Percentiles rank a stretch among this genome's conserved stretches.
Evolutionary conservation across 768 basidiomycete genomes (phyloP).

Genomic region (Phanerochaete carnosa): DNA sequence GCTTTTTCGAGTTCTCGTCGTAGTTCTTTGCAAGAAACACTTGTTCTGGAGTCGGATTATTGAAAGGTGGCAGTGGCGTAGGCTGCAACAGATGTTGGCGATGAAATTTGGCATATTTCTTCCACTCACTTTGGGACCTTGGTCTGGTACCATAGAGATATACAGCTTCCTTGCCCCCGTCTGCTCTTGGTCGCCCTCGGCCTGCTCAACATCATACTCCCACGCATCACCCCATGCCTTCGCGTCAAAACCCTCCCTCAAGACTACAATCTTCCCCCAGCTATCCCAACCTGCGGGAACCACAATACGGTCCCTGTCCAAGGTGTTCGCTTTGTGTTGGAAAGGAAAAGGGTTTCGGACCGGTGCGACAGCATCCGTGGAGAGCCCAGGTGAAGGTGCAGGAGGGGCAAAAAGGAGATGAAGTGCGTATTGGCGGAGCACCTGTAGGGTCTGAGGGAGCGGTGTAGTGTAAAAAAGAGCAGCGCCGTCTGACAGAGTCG

Average conservation of each 20-base stretch:
- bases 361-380: slow-evolving; percentile 37
- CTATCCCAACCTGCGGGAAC: slow-evolving; percentile 98
- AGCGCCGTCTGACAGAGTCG: slow-evolving; percentile 69
- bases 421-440: slow-evolving; percentile 79
- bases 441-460: slow-evolving; percentile 67
- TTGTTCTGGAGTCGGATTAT: slow-evolving; percentile 84
- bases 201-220: slow-evolving; percentile 59
- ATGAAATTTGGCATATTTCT: background rate
- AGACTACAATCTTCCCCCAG: slow-evolving; percentile 91
- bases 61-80: slow-evolving; percentile 68
- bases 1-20: slow-evolving; percentile 87
- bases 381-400: slow-evolving; percentile 45
- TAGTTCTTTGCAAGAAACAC: slow-evolving; percentile 88
- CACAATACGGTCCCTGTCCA: slow-evolving; percentile 90
- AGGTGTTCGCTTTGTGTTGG: slow-evolving; percentile 79
- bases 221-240: slow-evolving; percentile 76
- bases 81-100: slow-evolving; percentile 36
- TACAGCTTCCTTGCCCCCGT: slow-evolving; percentile 66
- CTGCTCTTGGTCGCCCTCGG: slow-evolving; percentile 40
- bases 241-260: slow-evolving; percentile 90
- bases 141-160: slow-evolving; percentile 68
- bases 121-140: slow-evolving; percentile 61
- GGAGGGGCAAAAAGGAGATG: slow-evolving; percentile 79
- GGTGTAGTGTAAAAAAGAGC: slow-evolving; percentile 88
- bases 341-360: slow-evolving; percentile 84